Percentiles rank a stretch among this genome's conserved stretches.
phyloP scores from a whole-genome alignment of 2,329 filamentous ascomycete genomes.

The Claviceps monticola region DNA sequence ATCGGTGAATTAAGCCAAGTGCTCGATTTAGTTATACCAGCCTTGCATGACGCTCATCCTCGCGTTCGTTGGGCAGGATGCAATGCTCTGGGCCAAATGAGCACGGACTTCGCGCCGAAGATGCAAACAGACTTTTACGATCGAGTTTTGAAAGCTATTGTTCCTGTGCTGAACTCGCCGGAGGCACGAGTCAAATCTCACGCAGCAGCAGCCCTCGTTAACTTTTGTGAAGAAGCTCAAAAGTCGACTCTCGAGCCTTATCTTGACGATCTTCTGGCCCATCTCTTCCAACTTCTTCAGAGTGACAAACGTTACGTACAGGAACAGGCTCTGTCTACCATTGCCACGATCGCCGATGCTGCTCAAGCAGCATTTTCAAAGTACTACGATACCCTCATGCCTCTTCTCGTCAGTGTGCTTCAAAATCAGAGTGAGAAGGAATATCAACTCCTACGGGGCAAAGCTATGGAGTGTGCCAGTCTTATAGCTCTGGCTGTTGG shows the following conservation, averaged over 20 bases:
- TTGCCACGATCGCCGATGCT: constrained; percentile 97
- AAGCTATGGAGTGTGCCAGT: constrained; percentile 98
- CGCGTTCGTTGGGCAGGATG: constrained; percentile 95
- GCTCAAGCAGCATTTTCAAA: constrained; percentile 88
- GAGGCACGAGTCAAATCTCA: constrained; percentile 94
- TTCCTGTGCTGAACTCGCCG: constrained; percentile 77
- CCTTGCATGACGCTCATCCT: constrained; percentile 77
- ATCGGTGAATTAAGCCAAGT: constrained; percentile 88
- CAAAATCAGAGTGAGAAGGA: constrained; percentile 88
- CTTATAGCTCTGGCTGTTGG: constrained; percentile 91
- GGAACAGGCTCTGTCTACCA: constrained; percentile 93
- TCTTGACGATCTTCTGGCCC: constrained; percentile 71
- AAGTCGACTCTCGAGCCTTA: constrained; percentile 86
- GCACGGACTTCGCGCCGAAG: constrained; percentile 92
- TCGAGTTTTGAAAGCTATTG: constrained; percentile 75
- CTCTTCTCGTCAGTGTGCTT: constrained; percentile 77
- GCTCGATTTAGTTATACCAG: constrained; percentile 84
- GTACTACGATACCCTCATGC: constrained; percentile 95
- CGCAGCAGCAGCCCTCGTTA: constrained; percentile 92
- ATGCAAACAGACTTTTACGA: constrained; percentile 97
- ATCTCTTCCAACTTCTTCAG: constrained; percentile 75
- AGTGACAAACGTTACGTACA: constrained; percentile 94
- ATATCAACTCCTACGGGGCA: constrained; percentile 77
- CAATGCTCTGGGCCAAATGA: constrained; percentile 99
- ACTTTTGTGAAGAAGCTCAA: constrained; percentile 97